phyloP scores from a whole-genome alignment of 345 rosid species.

The Salix suchowensis region DNA sequence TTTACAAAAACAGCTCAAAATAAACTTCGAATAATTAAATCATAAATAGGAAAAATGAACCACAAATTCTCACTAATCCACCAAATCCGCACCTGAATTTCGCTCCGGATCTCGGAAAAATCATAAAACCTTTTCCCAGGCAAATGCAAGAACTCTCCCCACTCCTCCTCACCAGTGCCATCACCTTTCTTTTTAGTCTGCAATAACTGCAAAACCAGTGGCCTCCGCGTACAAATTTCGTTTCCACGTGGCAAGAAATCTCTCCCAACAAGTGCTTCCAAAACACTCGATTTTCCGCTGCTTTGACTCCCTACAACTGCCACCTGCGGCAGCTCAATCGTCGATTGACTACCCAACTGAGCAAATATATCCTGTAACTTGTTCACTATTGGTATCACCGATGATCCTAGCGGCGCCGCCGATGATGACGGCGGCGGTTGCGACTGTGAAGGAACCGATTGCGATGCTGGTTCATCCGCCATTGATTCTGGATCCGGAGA shows the following conservation, averaged over 20 bases:
- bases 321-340: conserved; percentile 96
- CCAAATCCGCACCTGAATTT: conserved; percentile 58
- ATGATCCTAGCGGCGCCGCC: conserved; percentile 53
- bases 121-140: conserved; percentile 74
- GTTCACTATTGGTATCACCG: conserved; percentile 90
- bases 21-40: not conserved
- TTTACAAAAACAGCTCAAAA: not conserved
- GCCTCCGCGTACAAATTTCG: conserved; percentile 94
- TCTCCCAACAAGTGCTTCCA: conserved; percentile 94
- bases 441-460: conserved; percentile 7
- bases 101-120: conserved; percentile 90
- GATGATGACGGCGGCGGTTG: conserved; percentile 7
- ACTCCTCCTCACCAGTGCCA: conserved; percentile 81
- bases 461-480: conserved; percentile 28
- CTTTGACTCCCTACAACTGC: conserved; percentile 98
- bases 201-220: conserved; percentile 87
- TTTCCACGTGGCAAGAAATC: conserved; percentile 91
- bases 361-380: conserved; percentile 95
- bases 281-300: conserved; percentile 98
- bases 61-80: not conserved
- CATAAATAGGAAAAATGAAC: not conserved
- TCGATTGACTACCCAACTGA: conserved; percentile 84
- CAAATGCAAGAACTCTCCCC: conserved; percentile 90
- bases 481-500: conserved; percentile 9
- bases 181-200: conserved; percentile 65